A percentile compares a stretch with the other conserved stretches of the same genome.
These are phyloP conservation scores for Juglanconis oblonga DNA, from an alignment of 2,329 filamentous ascomycete genomes.

Conservation along the genomic window DNA sequence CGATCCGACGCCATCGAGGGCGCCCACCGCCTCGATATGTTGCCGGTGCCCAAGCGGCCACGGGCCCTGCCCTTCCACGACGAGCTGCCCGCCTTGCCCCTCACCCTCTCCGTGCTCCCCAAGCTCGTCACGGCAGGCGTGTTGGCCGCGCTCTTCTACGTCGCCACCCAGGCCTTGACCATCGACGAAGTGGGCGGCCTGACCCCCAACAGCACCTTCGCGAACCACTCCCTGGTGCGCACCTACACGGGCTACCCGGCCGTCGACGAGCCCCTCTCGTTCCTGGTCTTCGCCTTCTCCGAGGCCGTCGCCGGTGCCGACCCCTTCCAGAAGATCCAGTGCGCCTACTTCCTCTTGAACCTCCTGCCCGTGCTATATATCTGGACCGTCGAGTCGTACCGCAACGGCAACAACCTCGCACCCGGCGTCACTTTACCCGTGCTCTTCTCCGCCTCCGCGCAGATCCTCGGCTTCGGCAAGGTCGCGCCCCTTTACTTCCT, in stretches of 20 bases:
- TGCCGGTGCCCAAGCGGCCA: too few species aligned
- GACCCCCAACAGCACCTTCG: too few species aligned
- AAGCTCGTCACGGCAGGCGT: too few species aligned
- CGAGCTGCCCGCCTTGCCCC: too few species aligned
- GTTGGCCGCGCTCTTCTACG: too few species aligned
- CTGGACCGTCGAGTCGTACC: slow-evolving; percentile 18
- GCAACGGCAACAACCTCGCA: slow-evolving; percentile 15
- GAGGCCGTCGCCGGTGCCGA: not conserved
- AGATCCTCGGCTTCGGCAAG: not conserved
- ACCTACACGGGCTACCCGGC: not conserved
- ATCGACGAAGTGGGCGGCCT: too few species aligned
- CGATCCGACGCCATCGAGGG: too few species aligned
- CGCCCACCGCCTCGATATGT: too few species aligned
- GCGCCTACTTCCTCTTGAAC: not conserved
- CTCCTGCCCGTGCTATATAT: slow-evolving; percentile 8
- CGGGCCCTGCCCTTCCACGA: too few species aligned
- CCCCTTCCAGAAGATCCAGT: slow-evolving; percentile 1
- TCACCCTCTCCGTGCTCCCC: too few species aligned
- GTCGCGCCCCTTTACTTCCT: slow-evolving; percentile 9
- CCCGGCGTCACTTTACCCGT: too few species aligned
- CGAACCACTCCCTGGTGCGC: not conserved
- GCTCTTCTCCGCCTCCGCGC: not conserved
- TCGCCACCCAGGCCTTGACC: too few species aligned
- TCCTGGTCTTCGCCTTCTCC: not conserved
- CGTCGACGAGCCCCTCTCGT: not conserved